Evolutionary conservation across 306 rosid genomes (phyloP).

Genomic region (Arachis hypogaea): DNA sequence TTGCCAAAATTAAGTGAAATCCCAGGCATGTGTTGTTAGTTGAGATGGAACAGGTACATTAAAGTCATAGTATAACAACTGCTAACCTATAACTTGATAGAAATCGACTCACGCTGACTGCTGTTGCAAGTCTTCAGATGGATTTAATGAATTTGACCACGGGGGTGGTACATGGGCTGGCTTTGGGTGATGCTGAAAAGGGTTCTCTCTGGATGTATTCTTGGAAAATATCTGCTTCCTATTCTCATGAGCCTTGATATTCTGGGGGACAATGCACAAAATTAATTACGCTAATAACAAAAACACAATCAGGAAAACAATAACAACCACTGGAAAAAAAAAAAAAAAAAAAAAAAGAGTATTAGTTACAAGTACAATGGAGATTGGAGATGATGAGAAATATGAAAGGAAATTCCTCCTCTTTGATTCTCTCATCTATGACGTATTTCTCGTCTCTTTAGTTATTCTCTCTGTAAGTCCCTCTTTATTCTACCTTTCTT

Average conservation of each 20-base stretch:
- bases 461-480: too few relatives aligned
- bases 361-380: background rate
- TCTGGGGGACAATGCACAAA: conserved; percentile 45
- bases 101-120: conserved; percentile 60
- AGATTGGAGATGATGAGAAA: too few relatives aligned
- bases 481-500: too few relatives aligned
- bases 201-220: conserved; percentile 66
- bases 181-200: conserved; percentile 69
- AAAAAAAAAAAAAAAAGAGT: background rate
- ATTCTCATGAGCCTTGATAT: conserved; percentile 93
- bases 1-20: conserved; percentile 9
- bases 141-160: conserved; percentile 69
- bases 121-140: conserved; percentile 50
- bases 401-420: too few relatives aligned
- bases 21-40: background rate
- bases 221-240: conserved; percentile 86
- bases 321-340: background rate
- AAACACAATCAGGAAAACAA: conserved; percentile 1
- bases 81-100: background rate
- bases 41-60: conserved; percentile 12
- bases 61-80: conserved; percentile 19
- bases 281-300: conserved; percentile 3
- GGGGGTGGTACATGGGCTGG: conserved; percentile 77
- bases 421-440: too few relatives aligned
- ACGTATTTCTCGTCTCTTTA: too few relatives aligned